Base-by-base conservation (phyloP, 2,329 filamentous ascomycete genomes). In the Sclerotiophoma versabilis region DNA sequence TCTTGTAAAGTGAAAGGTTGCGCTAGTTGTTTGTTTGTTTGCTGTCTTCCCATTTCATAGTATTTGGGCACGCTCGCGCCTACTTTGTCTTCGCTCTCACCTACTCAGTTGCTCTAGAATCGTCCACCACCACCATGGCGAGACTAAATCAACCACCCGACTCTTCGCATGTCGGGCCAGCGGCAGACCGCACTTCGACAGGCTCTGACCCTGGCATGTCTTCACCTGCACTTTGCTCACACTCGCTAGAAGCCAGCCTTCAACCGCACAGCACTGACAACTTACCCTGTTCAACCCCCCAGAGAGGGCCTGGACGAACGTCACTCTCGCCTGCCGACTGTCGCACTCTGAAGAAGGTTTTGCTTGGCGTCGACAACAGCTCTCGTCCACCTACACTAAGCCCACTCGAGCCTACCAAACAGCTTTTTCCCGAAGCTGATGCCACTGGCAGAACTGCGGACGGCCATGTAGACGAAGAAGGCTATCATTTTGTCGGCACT, bases 261-360 rank as follows among this genome's bases (percentile, higher is more conserved):
- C 27, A 52, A 20, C 44, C 48, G 9, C 49, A 41, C 22, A 26
- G 44, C 26, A 39, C 20, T 11, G 39, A 47, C 6, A 41, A 32
- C 29, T 11, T 37, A 26, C 19, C 34, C 1, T 25, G 20, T 19
- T 26, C 47, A 5, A 20, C 53, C 17, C 12, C 37, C 2, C 14
- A n/a, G n/a, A 17, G 12, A 19, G 25, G 17, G 11, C 25, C 30
- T 27, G 15, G 5, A 1, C 20, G 11, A 1, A 3, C 45, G 1
- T 29, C 47, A 0, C 17, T 63, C 4, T 59, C 59, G 5, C 54
- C 54, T 20, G 52, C 52, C 5, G 58, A 62, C n/a, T 60, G 54
- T 14, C 54, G 50, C 25, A 55, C 62, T 5, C 43, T 59, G 2
- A 29, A 50, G n/a, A 59, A 55, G 42, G 48, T 64, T 11, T 23